Evolutionary conservation across 2,329 filamentous ascomycete genomes (phyloP), one percentile per base, ranked within the genome.

Genomic region (Aureobasidium sp.): DNA sequence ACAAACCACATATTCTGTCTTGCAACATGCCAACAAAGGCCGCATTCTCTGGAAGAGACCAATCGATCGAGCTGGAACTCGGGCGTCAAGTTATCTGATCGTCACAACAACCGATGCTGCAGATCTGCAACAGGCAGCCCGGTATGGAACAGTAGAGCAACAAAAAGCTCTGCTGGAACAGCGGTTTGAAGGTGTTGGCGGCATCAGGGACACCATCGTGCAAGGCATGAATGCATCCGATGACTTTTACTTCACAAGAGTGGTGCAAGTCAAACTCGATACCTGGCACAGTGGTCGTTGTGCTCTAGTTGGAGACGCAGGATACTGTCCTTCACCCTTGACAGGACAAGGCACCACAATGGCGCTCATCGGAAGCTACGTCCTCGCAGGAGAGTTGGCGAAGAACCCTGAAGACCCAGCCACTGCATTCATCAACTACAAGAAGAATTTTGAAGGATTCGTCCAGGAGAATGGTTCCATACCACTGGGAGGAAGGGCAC

Each of bases 181-280:
- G 27, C 48, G 52, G n/a, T 64, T 67, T 37, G 32, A 45, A 25
- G 57, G 55, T 3, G 29, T 65, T 5, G 42, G 45, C 7, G 59
- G 62, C 10, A 41, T 63, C 21, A 66, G 60, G 47, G 58, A 47
- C 3, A 59, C 63, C 21, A 52, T 76, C 3, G 52, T 79, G 0
- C 63, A 70, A 8, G 76, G 67, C 1, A 76, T 81, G 75, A 66
- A 72, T 30, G 67, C 66, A 1, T 67, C 73, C 0, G 66, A 75
- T 0, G 74, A 80, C 60, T 80, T 78, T 65, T 81, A 80, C 66
- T 75, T 74, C 62, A 72, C 77, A 34, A 71, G 75, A 21, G 67
- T 75, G n/a, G 73, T 70, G 6, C 73, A 76, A 49, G 70, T 77
- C 45, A 73, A 71, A 49, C 69, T 77, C 63, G 64, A 70, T 2